phyloP scores from a whole-genome alignment of 1,139 yeast genomes.

The Yamadazyma sp. region DNA sequence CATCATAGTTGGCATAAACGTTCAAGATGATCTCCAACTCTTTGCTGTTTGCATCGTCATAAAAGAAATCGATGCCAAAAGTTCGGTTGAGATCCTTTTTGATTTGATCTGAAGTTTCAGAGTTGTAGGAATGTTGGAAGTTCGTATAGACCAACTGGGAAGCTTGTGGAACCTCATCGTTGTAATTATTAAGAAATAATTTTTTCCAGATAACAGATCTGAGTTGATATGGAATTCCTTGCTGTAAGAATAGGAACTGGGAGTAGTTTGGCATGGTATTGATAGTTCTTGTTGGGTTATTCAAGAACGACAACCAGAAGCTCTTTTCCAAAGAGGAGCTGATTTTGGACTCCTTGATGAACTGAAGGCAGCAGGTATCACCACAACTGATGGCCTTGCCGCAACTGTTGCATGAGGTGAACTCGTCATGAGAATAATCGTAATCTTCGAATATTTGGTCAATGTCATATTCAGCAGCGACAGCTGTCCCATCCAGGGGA shows the following conservation, averaged over 20 bases:
- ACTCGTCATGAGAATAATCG: constrained; percentile 32
- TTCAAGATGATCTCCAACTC: constrained; percentile 59
- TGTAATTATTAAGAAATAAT: constrained; percentile 30
- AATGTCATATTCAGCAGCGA: constrained; percentile 9
- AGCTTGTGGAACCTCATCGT: constrained; percentile 35
- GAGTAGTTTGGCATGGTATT: constrained; percentile 50
- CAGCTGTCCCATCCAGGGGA: constrained; percentile 9
- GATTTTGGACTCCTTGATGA: constrained; percentile 15
- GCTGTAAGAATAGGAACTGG: constrained; percentile 39
- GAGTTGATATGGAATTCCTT: constrained; percentile 42
- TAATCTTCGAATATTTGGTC: constrained; percentile 21
- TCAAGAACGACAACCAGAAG: constrained; percentile 48
- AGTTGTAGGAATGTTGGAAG: constrained; percentile 46
- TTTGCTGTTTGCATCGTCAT: constrained; percentile 39
- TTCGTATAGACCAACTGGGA: constrained; percentile 36
- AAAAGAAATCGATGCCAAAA: constrained; percentile 53
- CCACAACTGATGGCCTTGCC: constrained; percentile 13
- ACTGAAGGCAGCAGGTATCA: constrained; percentile 11
- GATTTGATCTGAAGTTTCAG: constrained; percentile 52
- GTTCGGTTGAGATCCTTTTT: constrained; percentile 64
- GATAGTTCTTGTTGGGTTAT: constrained; percentile 46
- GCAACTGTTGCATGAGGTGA: constrained; percentile 32
- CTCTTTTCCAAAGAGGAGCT: constrained; percentile 34
- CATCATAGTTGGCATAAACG: constrained; percentile 67
- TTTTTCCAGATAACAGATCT: constrained; percentile 40